Base-by-base conservation (phyloP, 345 rosid species). In the Lumnitzera racemosa region DNA sequence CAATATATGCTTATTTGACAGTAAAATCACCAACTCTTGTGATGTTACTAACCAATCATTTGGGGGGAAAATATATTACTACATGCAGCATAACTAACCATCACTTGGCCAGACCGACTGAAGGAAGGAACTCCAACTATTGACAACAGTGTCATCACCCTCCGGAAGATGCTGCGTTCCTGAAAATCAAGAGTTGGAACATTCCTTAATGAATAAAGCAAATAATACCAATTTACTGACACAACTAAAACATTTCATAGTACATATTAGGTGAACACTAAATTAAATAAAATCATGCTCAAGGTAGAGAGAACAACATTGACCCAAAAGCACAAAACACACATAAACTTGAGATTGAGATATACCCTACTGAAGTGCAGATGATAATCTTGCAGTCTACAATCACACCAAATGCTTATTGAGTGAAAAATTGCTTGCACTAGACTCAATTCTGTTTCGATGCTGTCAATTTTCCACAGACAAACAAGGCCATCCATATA, bases 371-470 rank as follows among this genome's bases (percentile, higher is more conserved):
- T 57, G 71, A 85, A 92, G 72, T 87, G 88, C 55, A 78, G 86
- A 76, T 94, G 97, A 72, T 94, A 94, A 73, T 87, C 96, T 56
- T 78, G 91, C 65, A 89, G 76, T 72, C 70, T 75, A 74, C 67
- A 69, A 67, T 94, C 90, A 74, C 90, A 89, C 88, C 88, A 89
- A 61, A 71, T 70, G 76, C 90, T 79, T 64, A 87, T 70, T 49
- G 90, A 84, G 61, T 66, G 59, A 65, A 78, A 70, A 73, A 94
- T 79, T 51, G 85, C 78, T 66, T 77, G 78, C 69, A 71, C 68
- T 59, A 94, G 65, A 73, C 67, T 73, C 67, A 84, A 57, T 58
- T 77, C 73, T 62, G 65, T 61, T 66, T 74, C 67, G 20, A 55
- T 67, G 50, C 74, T 82, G 60, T 72, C 66, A 56, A 61, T 71